A percentile compares a stretch with the other conserved stretches of the same genome.
Evolutionary conservation across 306 rosid species (phyloP).

Genomic region (Pueraria montana): DNA sequence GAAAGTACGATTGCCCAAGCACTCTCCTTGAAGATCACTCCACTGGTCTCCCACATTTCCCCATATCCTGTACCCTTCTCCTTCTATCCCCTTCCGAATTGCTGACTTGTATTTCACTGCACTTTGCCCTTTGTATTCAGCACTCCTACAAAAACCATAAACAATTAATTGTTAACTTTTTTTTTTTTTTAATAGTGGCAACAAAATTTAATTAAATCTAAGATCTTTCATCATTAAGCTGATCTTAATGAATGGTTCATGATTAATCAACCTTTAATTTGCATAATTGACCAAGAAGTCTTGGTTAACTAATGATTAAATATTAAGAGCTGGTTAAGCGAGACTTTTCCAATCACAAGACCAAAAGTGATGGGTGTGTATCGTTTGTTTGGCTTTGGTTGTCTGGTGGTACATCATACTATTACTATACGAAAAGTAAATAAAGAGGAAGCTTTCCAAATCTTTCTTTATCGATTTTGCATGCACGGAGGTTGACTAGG

Average conservation of each 20-base stretch:
- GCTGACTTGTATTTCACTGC: conserved; percentile 73
- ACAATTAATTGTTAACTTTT: not conserved
- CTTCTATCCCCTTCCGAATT: conserved; percentile 64
- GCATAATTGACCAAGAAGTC: conserved; percentile 12
- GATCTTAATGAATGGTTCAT: too few relatives aligned
- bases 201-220: too few relatives aligned
- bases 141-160: conserved; percentile 50
- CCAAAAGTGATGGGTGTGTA: conserved; percentile 20
- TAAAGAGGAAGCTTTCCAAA: not conserved
- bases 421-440: conserved; percentile 9
- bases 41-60: conserved; percentile 98
- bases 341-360: conserved; percentile 36
- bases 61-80: conserved; percentile 82
- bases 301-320: not conserved
- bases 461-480: conserved; percentile 20
- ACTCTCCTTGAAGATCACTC: conserved; percentile 87
- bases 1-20: conserved; percentile 73
- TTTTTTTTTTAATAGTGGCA: too few relatives aligned
- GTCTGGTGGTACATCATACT: conserved; percentile 8
- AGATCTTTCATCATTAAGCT: too few relatives aligned
- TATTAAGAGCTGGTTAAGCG: not conserved
- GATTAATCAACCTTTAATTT: not conserved
- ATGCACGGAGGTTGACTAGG: conserved; percentile 44
- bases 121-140: conserved; percentile 63
- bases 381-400: not conserved